Conservation (phyloP, 768 basidiomycete genomes). For the Russula brevipes region DNA sequence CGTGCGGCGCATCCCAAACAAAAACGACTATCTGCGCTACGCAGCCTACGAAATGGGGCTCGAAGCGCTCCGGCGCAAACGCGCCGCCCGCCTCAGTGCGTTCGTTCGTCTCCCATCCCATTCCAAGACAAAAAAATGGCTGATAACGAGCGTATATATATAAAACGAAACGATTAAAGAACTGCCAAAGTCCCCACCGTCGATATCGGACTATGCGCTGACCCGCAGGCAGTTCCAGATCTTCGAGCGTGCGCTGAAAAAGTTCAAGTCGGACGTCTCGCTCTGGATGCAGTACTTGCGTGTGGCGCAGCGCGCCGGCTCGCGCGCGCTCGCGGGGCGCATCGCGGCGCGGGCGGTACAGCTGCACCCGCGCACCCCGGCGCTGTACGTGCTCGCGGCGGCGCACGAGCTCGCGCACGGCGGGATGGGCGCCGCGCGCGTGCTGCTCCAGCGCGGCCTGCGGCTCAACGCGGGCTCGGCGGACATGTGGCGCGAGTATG, state of each 20-base stretch:
- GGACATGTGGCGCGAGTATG: slow-evolving; percentile 85
- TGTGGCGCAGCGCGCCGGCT: slow-evolving; percentile 74
- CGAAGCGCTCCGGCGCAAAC: slow-evolving; percentile 73
- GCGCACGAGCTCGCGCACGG: slow-evolving; percentile 72
- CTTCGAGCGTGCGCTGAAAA: slow-evolving; percentile 82
- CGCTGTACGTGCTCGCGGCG: slow-evolving; percentile 80
- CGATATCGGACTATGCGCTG: slow-evolving; percentile 80
- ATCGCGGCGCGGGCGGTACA: slow-evolving; percentile 87
- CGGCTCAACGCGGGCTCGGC: slow-evolving; percentile 66
- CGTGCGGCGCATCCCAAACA: slow-evolving; percentile 77
- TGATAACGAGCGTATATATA: too few species aligned
- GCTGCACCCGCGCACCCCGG: slow-evolving; percentile 72
- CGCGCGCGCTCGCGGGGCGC: slow-evolving; percentile 71
- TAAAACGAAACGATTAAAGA: not conserved
- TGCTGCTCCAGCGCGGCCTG: slow-evolving; percentile 79
- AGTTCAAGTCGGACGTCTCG: slow-evolving; percentile 82
- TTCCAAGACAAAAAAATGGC: not conserved
- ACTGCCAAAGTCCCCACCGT: slow-evolving; percentile 38
- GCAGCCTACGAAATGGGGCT: slow-evolving; percentile 88
- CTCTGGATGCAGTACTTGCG: slow-evolving; percentile 89
- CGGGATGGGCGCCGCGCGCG: slow-evolving; percentile 74
- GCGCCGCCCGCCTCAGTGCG: slow-evolving; percentile 67
- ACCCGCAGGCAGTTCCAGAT: slow-evolving; percentile 83
- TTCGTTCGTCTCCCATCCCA: slow-evolving; percentile 5
- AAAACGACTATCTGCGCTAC: slow-evolving; percentile 86